These are phyloP conservation scores for Platanthera guangdongensis DNA, from an alignment of 106 monocot species.

Conservation along the genomic window DNA sequence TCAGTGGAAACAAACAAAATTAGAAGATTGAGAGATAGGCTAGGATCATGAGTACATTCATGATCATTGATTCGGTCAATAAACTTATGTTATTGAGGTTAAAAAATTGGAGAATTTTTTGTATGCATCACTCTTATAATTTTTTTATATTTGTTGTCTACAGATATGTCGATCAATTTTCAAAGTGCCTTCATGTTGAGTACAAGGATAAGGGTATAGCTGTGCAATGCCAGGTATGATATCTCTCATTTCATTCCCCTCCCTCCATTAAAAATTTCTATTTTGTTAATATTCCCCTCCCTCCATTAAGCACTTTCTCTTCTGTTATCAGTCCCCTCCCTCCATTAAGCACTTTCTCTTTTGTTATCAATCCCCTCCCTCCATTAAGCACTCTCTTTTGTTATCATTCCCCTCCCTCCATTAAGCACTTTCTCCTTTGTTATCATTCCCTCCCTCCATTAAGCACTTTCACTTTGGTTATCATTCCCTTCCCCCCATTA, in stretches of 20 bases:
- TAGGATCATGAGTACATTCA: background rate
- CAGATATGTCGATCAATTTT: constrained; percentile 85
- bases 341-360: background rate
- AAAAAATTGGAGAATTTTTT: background rate
- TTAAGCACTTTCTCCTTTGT: no score
- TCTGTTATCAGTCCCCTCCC: no score
- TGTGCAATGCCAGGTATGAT: constrained; percentile 88
- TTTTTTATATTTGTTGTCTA: constrained; percentile 1
- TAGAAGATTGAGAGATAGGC: no score
- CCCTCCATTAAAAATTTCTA: background rate
- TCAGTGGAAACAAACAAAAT: no score
- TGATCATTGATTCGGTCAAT: background rate
- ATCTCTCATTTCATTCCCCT: background rate
- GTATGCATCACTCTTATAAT: background rate
- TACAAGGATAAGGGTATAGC: constrained; percentile 86
- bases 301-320: background rate
- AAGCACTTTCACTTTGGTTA: background rate
- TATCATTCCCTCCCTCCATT: background rate
- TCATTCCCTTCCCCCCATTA: background rate
- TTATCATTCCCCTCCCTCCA: no score
- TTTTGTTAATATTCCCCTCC: no score
- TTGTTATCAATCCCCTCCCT: no score
- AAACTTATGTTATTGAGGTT: background rate
- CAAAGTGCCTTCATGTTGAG: constrained; percentile 76
- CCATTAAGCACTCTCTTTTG: no score